These are phyloP conservation scores for Nephromyces sp. DNA, from an alignment of 169 alveolate species.

Conservation along the genomic window DNA sequence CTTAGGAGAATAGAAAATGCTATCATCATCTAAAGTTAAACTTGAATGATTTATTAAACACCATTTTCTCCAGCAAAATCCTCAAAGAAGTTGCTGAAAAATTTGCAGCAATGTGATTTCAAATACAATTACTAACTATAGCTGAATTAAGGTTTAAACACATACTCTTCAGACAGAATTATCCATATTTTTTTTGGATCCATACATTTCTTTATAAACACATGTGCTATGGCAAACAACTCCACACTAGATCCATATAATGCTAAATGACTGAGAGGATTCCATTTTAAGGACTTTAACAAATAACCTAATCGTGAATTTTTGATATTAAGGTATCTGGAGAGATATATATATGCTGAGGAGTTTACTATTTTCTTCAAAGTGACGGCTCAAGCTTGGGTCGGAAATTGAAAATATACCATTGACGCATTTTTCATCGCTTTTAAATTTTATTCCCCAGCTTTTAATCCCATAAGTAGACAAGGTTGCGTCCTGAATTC, in stretches of 20 bases:
- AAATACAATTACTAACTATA: no score
- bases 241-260: background rate
- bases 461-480: background rate
- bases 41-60: no score
- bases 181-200: background rate
- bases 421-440: background rate
- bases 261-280: background rate
- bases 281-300: background rate
- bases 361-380: background rate
- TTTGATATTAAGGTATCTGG: no score
- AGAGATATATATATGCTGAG: background rate
- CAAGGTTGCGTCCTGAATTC: background rate
- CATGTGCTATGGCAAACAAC: background rate
- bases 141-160: no score
- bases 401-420: background rate
- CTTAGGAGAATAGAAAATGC: no score
- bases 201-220: background rate
- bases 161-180: background rate
- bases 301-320: no score
- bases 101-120: no score
- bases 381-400: background rate
- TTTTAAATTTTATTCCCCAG: background rate
- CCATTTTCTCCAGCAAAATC: no score
- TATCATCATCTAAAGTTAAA: no score
- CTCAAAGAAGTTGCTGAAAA: no score